Evolutionary conservation across 163 green algal genomes (phyloP), one percentile per base, ranked within the genome.

Genomic region (Trebouxia gelatinosa): DNA sequence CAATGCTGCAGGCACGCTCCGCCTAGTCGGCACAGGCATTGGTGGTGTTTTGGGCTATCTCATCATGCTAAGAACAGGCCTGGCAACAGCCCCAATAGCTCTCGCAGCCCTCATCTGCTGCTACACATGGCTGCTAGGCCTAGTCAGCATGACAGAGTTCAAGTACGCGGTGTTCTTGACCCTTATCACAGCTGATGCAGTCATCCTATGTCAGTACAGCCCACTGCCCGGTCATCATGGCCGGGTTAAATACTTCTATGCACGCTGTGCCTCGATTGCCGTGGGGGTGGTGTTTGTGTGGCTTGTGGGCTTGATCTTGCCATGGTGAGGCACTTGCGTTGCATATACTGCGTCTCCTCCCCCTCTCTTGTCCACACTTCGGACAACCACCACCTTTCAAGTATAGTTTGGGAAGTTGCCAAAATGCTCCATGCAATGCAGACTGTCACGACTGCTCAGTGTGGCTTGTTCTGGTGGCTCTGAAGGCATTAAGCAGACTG

Each of bases 161-260:
- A 79, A 79, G 38, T 79, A 58, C 0, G 77, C 61, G 16, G 66
- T 82, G 19, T 79, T 82, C 66, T 40, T 87, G n/a, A 84, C 78
- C 29, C 72, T 87, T 39, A 82, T 87, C 38, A 81, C 75, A 29
- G 66, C 75, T 35, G 59, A 74, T 31, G 39, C 58, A 7, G 35
- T 85, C 26, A 65, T 84, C n/a, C 76, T 87, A n/a, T 83, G 79
- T 71, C 82, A 83, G 67, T 72, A 81, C 64, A 58, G 17, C 57
- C 32, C 46, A 26, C 62, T 70, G 72, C 75, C 61, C 21, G 21
- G 57, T 46, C 23, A 17, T 39, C 32, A 46, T 57, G 75, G 62
- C 43, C 32, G 2, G n/a, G 6, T 34, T 13, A 32, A 78, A 35
- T 37, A 74, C 17, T 86, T 82, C 74, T 81, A 76, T 38, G 75